Base-by-base conservation (phyloP, 1,284 basidiomycete species). In the Cryptococcus sp. region DNA sequence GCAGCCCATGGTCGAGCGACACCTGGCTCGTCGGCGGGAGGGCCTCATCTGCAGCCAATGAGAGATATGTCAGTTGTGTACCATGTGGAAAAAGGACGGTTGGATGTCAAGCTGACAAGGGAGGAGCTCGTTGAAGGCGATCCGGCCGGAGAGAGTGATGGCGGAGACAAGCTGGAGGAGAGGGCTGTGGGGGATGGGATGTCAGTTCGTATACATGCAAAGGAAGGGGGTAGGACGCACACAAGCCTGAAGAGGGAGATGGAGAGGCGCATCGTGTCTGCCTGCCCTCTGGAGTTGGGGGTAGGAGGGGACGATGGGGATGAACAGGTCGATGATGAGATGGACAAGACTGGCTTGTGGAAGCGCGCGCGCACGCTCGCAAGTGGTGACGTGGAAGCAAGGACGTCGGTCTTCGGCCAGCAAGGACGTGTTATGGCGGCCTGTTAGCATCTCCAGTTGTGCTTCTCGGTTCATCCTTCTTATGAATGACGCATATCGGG, bases 1-100 rank as follows among this genome's bases (percentile, higher is more conserved):
- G 47, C 6, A 56, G 55, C 3, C 70, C 70, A 43, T 66, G 56
- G 60, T 72, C 63, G 12, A 73, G 55, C 16, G 62, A 63, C 12
- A 76, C 61, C 18, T 62, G 61, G 18, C 67, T 68, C 9, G 58
- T 57, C 38, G 68, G 57, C 2, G 65, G 62, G 16, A 70, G 46
- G 13, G 42, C 46, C 16, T 33, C 42, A 15, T 28, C 56, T 58
- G 23, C 9, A n/a, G 36, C 21, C 18, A 23, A 20, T 42, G 9
- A 12, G 15, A 23, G 13, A 12, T 18, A 44, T 44, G 11, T n/a
- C 18, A 20, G 42, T 12, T 44, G 42, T 18, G n/a, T 15, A 20
- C 3, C 18, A 20, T 11, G 42, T 5, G 15, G 28, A 11, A 46
- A 11, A 46, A 18, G 7, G 8, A 12, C 18, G 16, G 16, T 46